Evolutionary conservation across 257 asterid species (phyloP), one percentile per base, ranked within the genome.

Genomic region (Datura wrightii): DNA sequence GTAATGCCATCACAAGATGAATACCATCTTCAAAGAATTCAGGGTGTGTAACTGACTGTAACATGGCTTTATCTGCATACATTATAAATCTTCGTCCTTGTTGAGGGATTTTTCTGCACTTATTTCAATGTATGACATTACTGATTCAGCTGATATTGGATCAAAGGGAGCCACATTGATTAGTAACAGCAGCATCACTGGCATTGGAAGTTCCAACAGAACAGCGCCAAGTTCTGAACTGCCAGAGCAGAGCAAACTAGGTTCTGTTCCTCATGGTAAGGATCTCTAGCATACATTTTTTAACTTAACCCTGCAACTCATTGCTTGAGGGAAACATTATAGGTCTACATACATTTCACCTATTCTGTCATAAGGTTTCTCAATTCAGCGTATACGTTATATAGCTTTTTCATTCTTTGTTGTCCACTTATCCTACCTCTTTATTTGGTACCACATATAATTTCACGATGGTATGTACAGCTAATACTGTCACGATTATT

Each of bases 71-170:
- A 15, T 76, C 63, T 76, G 82, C 63, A 31, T 76, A 31, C 19
- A 3, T 76, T 50, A 5, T 76, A 14, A 14, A 7, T 2, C 59
- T 56, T 44, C 34, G 34, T 50, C 56, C 16, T 82, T 41, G 6
- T 58, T 13, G 5, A 81, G 84, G 66, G 63, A 46, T 79, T 79
- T 86, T 87, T 83, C 84, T 24, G 15, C 91, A 79, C 91, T 86
- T 89, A 81, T 84, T 86, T 86, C 90, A 91, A 87, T 90, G 70
- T 84, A 65, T 70, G 86, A 78, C 79, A 16, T 89, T 90, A 83
- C 92, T 89, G 90, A 90, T 93, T 93, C 97, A 93, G 94, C 91
- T 90, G 96, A 93, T 88, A 86, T 88, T 89, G 95, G 92, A 91
- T 89, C 95, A 86, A 92, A 91, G 87, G 94, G 91, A 84, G 90